Base-by-base conservation (phyloP, 495 filamentous ascomycete genomes). In the Penicillium canariense region DNA sequence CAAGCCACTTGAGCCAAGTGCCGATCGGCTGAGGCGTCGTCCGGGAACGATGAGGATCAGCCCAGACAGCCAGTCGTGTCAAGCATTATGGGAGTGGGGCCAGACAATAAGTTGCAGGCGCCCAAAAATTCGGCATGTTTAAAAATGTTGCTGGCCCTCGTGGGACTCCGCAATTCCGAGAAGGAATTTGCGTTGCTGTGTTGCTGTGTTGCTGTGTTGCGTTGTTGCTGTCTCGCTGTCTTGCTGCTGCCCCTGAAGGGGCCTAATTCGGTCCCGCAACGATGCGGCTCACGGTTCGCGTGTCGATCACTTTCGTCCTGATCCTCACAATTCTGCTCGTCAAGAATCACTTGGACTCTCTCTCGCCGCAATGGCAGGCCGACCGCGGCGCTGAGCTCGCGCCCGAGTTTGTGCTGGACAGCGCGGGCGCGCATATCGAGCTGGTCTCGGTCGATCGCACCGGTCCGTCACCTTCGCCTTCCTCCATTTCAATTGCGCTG, bases 361-460 rank as follows among this genome's bases (percentile, higher is more conserved):
- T 67, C 23, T 20, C 49, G 17, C 45, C 54, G 34, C 39, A 60
- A 55, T 60, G 50, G 56, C 55, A 40, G n/a, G 18, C 40, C 43
- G 44, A 27, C 27, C 20, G 36, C 31, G 25, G 12, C 34, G 12
- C n/a, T 10, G 22, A 51, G 22, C 26, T 28, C 5, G 31, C 25
- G 5, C 30, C 42, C 3, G 47, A 57, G 35, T 54, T 49, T 12
- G 42, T 56, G 9, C 23, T 58, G 17, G 39, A 55, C 17, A 45
- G 55, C 25, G 61, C 34, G 3, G 55, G 54, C 38, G 53, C 58
- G 6, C 59, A 59, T 55, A 67, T 67, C 52, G 63, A 67, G 61
- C 61, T 64, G 58, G 63, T 67, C 61, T 64, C 63, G 50, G 46
- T 39, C 6, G 32, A 43, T 49, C 47, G 39, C 23, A 18, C 38